Evolutionary conservation across 1,284 basidiomycete genomes (phyloP), one percentile per base, ranked within the genome.

Genomic region (Thecaphora thlaspeos): DNA sequence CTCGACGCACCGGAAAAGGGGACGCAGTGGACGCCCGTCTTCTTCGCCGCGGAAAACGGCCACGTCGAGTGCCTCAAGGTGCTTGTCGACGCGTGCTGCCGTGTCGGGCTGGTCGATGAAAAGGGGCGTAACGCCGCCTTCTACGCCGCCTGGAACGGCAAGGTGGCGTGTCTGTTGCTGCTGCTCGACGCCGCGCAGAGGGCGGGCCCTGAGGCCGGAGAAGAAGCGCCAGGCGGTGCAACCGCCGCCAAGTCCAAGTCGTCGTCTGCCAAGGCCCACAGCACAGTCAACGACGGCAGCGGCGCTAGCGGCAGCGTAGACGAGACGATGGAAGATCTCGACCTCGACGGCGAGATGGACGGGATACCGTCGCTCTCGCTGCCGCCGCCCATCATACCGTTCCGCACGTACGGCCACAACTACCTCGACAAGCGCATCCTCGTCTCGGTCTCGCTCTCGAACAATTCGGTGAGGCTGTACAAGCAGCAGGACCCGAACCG

Each of bases 11-110:
- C 87, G 4, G 94, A 99, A 82, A 98, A 95, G 78, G 72, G 72
- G 92, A 91, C 95, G 73, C 89, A 94, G 77, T 97, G 95, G 92
- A 98, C 94, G 8, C 94, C 95, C 19, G 83, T 97, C 44, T 93
- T 95, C 77, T 94, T 98, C 78, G 92, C 95, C 4, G 89, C 93
- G 1, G 87, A 91, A 28, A 88, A 90, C 62, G 94, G 95, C 1
- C 89, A 88, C 70, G 80, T 84, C 23, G 82, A 83, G 11, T 95
- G 90, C 75, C 84, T 97, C 45, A 81, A 82, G 41, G 83, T 90
- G 30, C 82, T 98, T 26, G 83, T 98, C 11, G 84, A 86, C 32
- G 88, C 88, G 7, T 88, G 90, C 3, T 86, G 87, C 60, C 84
- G 88, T 48, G 85, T 89, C 30, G 83, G 86, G 70, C 82, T 84